Evolutionary conservation across 169 alveolate species (phyloP).

Genomic region (Plasmodium adleri): DNA sequence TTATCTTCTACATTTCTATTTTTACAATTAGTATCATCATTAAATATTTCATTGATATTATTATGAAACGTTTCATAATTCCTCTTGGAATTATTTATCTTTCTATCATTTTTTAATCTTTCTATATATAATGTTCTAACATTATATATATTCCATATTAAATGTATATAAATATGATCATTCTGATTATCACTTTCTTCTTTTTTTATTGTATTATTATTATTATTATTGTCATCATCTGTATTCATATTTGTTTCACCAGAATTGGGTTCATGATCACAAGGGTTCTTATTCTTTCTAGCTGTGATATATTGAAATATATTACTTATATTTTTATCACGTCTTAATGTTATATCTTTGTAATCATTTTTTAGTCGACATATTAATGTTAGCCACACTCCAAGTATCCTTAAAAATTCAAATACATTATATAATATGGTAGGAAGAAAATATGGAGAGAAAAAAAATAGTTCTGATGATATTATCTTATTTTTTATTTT

Average conservation of each 20-base stretch:
- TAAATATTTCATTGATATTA: not conserved
- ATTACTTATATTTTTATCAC: conserved; percentile 10
- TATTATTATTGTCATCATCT: not conserved
- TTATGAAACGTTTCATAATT: not conserved
- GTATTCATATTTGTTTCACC: not conserved
- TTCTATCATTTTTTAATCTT: not conserved
- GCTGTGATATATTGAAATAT: conserved; percentile 72
- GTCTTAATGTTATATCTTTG: conserved; percentile 13
- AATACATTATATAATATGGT: conserved; percentile 25
- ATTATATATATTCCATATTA: conserved; percentile 48
- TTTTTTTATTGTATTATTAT: not conserved
- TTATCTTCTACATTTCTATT: not conserved
- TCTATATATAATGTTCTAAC: conserved; percentile 29
- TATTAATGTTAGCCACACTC: conserved; percentile 42
- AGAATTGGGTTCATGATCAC: not conserved
- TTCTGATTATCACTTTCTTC: not conserved
- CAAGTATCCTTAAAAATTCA: conserved; percentile 35
- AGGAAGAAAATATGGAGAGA: conserved; percentile 34
- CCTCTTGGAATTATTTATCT: conserved; percentile 7
- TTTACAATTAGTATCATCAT: not conserved
- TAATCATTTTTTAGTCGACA: conserved; percentile 28
- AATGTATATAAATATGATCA: conserved; percentile 25
- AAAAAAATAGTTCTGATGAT: conserved; percentile 25
- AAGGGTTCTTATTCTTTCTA: not conserved
- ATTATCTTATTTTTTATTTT: conserved; percentile 58